Base-by-base conservation (phyloP, 2,329 filamentous ascomycete genomes). In the Fusarium odoratissimum region DNA sequence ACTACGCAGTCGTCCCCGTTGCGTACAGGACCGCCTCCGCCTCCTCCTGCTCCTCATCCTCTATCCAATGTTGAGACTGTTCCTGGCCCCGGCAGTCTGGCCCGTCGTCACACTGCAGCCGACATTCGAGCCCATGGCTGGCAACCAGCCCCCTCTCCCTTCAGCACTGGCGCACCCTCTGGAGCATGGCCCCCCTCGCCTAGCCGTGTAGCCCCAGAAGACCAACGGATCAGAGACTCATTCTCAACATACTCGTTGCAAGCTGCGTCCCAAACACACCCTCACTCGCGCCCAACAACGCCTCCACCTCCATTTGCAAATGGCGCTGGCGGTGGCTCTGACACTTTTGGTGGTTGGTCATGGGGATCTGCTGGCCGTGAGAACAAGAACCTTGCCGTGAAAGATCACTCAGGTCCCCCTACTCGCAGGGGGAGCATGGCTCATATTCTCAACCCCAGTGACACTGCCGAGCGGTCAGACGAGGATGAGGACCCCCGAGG, bases 111-210 rank as follows among this genome's bases (percentile, higher is more conserved):
- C 82, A 99, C 96, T 4, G 95, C 95, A 42, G 96, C 96, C 65
- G 96, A 99, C 80, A 98, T 99, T 75, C 92, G 96, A 59, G 92
- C 95, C 76, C 92, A 95, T 79, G 94, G 92, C 41, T 95, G 93
- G 91, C 91, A 91, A 70, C 86, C 86, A 12, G 74, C 71, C 45
- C 86, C 89, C 31, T 92, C 92, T 9, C 93, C 91, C 16, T 93
- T 78, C 91, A 78, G 86, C 88, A 12, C 91, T 7, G 90, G 90
- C 16, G 82, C 85, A 5, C 82, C 85, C 13, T 84, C 86, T 2
- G 81, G 83, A 6, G 84, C 85, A 19, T 90, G 87, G 85, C 88
- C 88, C 0, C 83, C 87, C 6, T 90, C 88, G 13, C 88, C 88
- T 1, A 88, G 78, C 69, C 84, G 88, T 13, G 78, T 79, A 8